Evolutionary conservation across 805 yeast genomes (phyloP).

Genomic region (Candida silvicultrix): DNA sequence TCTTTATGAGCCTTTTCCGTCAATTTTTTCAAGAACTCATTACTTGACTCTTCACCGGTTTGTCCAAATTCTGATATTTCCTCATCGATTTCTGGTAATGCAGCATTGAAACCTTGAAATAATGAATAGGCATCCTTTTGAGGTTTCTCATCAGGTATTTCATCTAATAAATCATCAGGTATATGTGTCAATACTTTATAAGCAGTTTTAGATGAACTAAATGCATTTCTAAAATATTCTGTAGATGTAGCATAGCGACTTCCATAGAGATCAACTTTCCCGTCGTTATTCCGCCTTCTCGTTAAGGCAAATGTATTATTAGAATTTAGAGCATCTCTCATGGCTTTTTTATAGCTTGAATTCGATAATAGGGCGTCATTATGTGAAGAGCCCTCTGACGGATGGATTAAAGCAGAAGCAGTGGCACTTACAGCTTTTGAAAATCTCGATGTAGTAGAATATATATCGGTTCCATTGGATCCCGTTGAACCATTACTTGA

Average conservation of each 20-base stretch:
- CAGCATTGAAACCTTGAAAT: slow-evolving; percentile 66
- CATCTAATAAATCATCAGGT: slow-evolving; percentile 55
- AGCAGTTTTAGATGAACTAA: slow-evolving; percentile 30
- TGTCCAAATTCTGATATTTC: slow-evolving; percentile 26
- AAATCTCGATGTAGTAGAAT: slow-evolving; percentile 29
- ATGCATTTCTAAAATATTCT: slow-evolving; percentile 32
- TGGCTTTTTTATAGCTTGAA: slow-evolving; percentile 37
- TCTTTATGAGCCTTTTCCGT: slow-evolving; percentile 6
- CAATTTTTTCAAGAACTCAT: slow-evolving; percentile 12
- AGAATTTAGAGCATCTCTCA: slow-evolving; percentile 35
- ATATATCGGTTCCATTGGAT: slow-evolving; percentile 14
- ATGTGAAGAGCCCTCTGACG: slow-evolving; percentile 12
- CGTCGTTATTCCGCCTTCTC: slow-evolving; percentile 22
- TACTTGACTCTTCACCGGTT: slow-evolving; percentile 7
- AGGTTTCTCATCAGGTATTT: slow-evolving; percentile 35
- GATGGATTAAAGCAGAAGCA: slow-evolving; percentile 42
- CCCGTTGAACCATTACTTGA: slow-evolving; percentile 2
- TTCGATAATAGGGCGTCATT: slow-evolving; percentile 31
- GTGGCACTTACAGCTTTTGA: slow-evolving; percentile 49
- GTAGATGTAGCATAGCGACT: slow-evolving; percentile 25
- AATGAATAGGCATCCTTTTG: slow-evolving; percentile 37
- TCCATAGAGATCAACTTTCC: slow-evolving; percentile 20
- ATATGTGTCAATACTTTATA: slow-evolving; percentile 45
- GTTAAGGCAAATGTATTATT: slow-evolving; percentile 26
- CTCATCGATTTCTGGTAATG: slow-evolving; percentile 44